Evolutionary conservation across 2,329 filamentous ascomycete species (phyloP), one percentile per base, ranked within the genome.

Genomic region (Chrysoporthe puriensis): DNA sequence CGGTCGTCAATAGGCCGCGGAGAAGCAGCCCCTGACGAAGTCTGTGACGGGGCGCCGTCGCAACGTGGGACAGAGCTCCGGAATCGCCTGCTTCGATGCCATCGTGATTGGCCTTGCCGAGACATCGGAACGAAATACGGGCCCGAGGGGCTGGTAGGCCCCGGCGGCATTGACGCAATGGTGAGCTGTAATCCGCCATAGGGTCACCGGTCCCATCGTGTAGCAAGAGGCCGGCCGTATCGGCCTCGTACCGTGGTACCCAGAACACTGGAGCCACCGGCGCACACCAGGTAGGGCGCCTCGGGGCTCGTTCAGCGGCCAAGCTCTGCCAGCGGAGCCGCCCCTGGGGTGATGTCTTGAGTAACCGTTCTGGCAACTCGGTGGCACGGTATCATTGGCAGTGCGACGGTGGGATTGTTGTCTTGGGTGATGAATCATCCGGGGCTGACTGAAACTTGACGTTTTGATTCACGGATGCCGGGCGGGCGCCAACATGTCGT

Each of bases 391-490:
- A 50, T 26, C 18, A 44, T 52, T 62, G 63, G 8, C 50, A 54
- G 62, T 66, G 36, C 42, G 36, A 44, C 42, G 34, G 18, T 57
- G 32, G 40, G 34, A 57, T 46, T 57, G 18, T 4, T 32, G 65
- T 48, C 21, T 50, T 43, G 44, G 18, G 56, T 59, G 54, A 36
- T 26, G 44, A 48, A 65, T 59, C 57, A 64, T 34, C 63, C 63
- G 57, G 43, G n/a, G 44, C 36, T 46, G 62, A 52, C 42, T 67
- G 64, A 58, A 54, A 64, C 62, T 62, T 66, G 64, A 54, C 54
- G 34, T 69, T 56, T 46, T 69, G 59, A 63, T 69, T 21, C 60
- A 69, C 67, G 67, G 64, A 61, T 69, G 61, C 64, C 64, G 67
- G 67, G 62, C 67, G 67, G 67, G 62, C 57, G 36, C 48, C 67